Evolutionary conservation across 164 flowering plant genomes (phyloP).

Genomic region (Liquidambar formosana): DNA sequence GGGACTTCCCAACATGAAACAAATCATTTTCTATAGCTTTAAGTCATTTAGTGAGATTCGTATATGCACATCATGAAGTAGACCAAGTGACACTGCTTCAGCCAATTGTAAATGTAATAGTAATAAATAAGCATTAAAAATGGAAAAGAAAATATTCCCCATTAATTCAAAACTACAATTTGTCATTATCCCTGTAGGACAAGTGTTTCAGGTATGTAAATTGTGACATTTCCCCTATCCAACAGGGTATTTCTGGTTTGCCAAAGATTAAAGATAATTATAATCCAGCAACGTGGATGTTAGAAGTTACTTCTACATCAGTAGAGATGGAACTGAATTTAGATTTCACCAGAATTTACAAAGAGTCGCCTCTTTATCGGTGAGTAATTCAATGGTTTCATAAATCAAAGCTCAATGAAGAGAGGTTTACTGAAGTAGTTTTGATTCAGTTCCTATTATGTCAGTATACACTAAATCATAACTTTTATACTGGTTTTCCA

Average conservation of each 20-base stretch:
- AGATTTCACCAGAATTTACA: slow-evolving; percentile 44
- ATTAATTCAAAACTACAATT: too few species aligned
- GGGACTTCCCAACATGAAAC: too few species aligned
- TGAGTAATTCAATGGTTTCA: slow-evolving; percentile 14
- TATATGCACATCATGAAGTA: too few species aligned
- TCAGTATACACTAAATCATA: too few species aligned
- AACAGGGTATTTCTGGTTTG: slow-evolving; percentile 44
- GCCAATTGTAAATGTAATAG: too few species aligned
- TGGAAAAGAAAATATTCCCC: too few species aligned
- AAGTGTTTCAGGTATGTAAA: too few species aligned
- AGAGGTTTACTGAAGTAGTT: neutral
- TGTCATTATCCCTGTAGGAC: too few species aligned
- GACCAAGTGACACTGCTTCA: too few species aligned
- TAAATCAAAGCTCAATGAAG: neutral
- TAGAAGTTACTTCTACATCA: slow-evolving; percentile 45
- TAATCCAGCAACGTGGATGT: slow-evolving; percentile 66
- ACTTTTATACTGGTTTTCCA: neutral
- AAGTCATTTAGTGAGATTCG: too few species aligned
- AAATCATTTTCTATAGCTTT: too few species aligned
- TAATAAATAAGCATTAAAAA: too few species aligned
- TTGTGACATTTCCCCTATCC: neutral
- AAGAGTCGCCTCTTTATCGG: slow-evolving; percentile 36
- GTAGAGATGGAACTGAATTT: slow-evolving; percentile 36
- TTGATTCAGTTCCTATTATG: neutral
- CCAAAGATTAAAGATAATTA: slow-evolving; percentile 47